phyloP scores from a whole-genome alignment of 495 filamentous ascomycete species.

The Neurospora sp. region DNA sequence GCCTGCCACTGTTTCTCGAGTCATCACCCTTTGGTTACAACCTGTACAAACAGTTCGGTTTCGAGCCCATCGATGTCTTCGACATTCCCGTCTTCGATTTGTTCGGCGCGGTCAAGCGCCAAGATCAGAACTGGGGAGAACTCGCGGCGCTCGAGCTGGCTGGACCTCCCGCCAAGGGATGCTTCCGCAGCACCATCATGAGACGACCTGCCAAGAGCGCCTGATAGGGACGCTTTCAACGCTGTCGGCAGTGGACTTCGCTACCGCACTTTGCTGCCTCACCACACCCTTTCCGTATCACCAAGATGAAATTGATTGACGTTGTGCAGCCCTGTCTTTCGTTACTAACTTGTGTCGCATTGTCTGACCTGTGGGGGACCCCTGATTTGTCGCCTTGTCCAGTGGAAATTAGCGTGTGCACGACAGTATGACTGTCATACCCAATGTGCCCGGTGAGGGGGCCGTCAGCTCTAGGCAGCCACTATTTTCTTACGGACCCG shows the following conservation, averaged over 20 bases:
- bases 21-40: slow-evolving; percentile 17
- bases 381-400: neutral
- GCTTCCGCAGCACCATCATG: slow-evolving; percentile 18
- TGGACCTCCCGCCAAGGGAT: slow-evolving; percentile 12
- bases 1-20: slow-evolving; percentile 13
- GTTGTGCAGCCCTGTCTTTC: neutral
- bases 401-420: neutral
- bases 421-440: neutral
- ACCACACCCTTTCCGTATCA: neutral
- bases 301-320: neutral
- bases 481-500: neutral
- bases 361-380: neutral
- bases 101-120: slow-evolving; percentile 8
- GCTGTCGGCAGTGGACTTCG: neutral
- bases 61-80: slow-evolving; percentile 10
- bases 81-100: slow-evolving; percentile 14
- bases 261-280: neutral
- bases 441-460: neutral
- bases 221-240: neutral
- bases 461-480: neutral
- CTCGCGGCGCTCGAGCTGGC: slow-evolving; percentile 11
- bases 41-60: slow-evolving; percentile 19
- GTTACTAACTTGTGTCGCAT: neutral
- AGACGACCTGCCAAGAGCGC: slow-evolving; percentile 7
- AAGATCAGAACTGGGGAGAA: slow-evolving; percentile 16